Conservation (phyloP, 495 filamentous ascomycete species). For the Penicillium longicatenatum region DNA sequence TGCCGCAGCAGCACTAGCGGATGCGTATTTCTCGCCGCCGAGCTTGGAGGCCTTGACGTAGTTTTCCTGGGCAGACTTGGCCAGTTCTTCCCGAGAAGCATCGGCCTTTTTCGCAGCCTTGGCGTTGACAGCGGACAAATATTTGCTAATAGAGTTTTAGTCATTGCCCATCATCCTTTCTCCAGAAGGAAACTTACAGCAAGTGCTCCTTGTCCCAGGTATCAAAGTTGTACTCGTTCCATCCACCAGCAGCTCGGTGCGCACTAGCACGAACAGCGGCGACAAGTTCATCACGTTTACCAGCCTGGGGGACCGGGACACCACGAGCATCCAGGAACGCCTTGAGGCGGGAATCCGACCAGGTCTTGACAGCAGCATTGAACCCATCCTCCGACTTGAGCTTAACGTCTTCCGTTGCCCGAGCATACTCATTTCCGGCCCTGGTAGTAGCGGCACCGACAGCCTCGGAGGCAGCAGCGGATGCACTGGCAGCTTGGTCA, state of each 20-base stretch:
- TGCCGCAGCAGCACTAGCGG: slow-evolving; percentile 71
- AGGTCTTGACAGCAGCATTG: slow-evolving; percentile 59
- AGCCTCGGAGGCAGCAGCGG: slow-evolving; percentile 54
- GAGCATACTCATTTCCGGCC: slow-evolving; percentile 74
- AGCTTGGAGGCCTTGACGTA: slow-evolving; percentile 69
- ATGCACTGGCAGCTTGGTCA: slow-evolving; percentile 59
- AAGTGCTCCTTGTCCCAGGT: slow-evolving; percentile 79
- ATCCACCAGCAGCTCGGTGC: slow-evolving; percentile 72
- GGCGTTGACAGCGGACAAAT: slow-evolving; percentile 66
- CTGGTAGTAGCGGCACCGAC: slow-evolving; percentile 81
- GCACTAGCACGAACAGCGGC: slow-evolving; percentile 70
- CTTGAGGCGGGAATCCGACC: slow-evolving; percentile 79
- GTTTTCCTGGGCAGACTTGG: slow-evolving; percentile 69
- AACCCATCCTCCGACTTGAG: slow-evolving; percentile 70
- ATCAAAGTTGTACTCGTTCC: slow-evolving; percentile 81
- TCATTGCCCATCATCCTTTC: neutral
- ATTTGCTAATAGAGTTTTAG: slow-evolving; percentile 51
- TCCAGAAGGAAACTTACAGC: slow-evolving; percentile 46
- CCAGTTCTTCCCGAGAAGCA: slow-evolving; percentile 70
- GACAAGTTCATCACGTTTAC: slow-evolving; percentile 78
- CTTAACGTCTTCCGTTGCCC: slow-evolving; percentile 70
- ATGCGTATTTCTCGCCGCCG: slow-evolving; percentile 69
- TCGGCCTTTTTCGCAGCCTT: slow-evolving; percentile 66
- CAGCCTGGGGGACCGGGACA: slow-evolving; percentile 70
- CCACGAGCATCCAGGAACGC: slow-evolving; percentile 60